phyloP scores from a whole-genome alignment of 805 yeast species.

The Kregervanrija delftensis region DNA sequence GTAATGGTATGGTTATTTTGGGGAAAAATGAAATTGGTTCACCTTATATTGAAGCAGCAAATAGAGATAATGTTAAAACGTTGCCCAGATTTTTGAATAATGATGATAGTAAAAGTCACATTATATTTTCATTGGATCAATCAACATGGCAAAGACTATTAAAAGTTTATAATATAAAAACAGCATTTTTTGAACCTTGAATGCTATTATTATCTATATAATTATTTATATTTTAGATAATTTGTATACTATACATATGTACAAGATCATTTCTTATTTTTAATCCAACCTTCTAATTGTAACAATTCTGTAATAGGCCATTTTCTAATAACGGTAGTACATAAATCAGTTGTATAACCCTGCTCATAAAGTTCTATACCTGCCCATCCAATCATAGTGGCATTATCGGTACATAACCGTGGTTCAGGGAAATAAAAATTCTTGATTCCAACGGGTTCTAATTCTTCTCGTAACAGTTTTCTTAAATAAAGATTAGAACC shows the following conservation, averaged over 20 bases:
- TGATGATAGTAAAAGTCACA: constrained; percentile 42
- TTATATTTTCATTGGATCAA: constrained; percentile 65
- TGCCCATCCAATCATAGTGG: constrained; percentile 96
- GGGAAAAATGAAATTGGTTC: constrained; percentile 41
- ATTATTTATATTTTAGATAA: neutral
- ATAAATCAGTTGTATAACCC: constrained; percentile 43
- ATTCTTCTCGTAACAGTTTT: constrained; percentile 33
- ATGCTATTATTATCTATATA: neutral
- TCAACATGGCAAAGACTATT: constrained; percentile 58
- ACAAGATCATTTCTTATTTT: constrained; percentile 1
- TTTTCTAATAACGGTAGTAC: constrained; percentile 59
- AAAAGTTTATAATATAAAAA: constrained; percentile 45
- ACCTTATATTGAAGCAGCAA: constrained; percentile 26
- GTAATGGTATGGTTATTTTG: constrained; percentile 59
- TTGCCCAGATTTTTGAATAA: constrained; percentile 15
- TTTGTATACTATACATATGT: neutral
- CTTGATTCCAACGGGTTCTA: constrained; percentile 25
- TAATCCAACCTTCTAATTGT: constrained; percentile 46
- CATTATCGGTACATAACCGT: constrained; percentile 84
- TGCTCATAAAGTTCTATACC: constrained; percentile 80
- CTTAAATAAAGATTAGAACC: constrained; percentile 66
- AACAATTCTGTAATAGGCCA: constrained; percentile 69
- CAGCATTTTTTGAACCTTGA: constrained; percentile 31
- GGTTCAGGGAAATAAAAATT: constrained; percentile 61
- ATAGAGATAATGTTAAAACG: constrained; percentile 14